Conservation (phyloP, 176 grass and related monocot genomes). For the Avena sativa region DNA sequence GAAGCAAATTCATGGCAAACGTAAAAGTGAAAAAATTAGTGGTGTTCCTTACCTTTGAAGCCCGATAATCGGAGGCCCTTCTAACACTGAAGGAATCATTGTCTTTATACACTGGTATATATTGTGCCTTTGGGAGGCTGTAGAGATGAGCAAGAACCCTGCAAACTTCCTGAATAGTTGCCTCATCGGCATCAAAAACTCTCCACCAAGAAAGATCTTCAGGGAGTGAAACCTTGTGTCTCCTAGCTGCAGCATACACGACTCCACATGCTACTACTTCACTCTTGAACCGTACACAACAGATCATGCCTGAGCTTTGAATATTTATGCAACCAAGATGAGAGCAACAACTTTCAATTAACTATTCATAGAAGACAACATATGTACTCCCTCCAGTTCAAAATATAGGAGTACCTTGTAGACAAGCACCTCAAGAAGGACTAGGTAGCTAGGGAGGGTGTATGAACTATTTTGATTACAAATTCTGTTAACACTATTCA, state of each 20-base stretch:
- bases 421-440: slow-evolving; percentile 92
- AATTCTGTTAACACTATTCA: too few relatives aligned
- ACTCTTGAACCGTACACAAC: slow-evolving; percentile 46
- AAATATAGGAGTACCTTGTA: slow-evolving; percentile 64
- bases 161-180: too few relatives aligned
- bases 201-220: too few relatives aligned
- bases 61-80: slow-evolving; percentile 30
- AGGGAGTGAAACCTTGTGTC: too few relatives aligned
- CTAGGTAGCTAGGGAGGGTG: slow-evolving; percentile 82
- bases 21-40: background rate
- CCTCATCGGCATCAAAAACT: too few relatives aligned
- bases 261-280: too few relatives aligned
- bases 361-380: background rate
- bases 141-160: too few relatives aligned
- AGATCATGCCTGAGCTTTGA: slow-evolving; percentile 79
- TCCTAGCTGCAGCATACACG: too few relatives aligned
- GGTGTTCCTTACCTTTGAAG: slow-evolving; percentile 58
- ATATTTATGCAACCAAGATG: slow-evolving; percentile 66
- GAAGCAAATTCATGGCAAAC: too few relatives aligned
- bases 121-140: slow-evolving; percentile 67
- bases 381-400: background rate
- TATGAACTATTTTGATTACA: slow-evolving; percentile 28
- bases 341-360: slow-evolving; percentile 34
- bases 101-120: slow-evolving; percentile 41
- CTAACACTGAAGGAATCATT: too few relatives aligned